Conservation (phyloP, 257 asterid species). For the Nicotiana attenuata region DNA sequence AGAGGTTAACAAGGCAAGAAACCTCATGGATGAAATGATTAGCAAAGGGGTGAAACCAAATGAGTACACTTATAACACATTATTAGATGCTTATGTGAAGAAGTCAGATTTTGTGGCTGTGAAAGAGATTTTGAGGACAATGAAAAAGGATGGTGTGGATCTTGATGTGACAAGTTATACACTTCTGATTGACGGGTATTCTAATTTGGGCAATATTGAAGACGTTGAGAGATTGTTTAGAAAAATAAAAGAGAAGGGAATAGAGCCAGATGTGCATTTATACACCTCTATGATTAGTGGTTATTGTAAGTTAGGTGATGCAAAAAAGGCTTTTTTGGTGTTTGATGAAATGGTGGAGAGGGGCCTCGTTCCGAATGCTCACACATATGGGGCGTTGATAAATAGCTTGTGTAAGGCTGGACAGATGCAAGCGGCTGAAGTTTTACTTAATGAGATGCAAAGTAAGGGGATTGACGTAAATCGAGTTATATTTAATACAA, state of each 20-base stretch:
- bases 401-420: constrained; percentile 68
- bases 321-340: constrained; percentile 52
- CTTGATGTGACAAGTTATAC: constrained; percentile 64
- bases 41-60: constrained; percentile 58
- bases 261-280: constrained; percentile 45
- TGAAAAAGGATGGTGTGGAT: constrained; percentile 57
- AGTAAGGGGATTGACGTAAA: constrained; percentile 56
- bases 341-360: constrained; percentile 65
- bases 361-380: constrained; percentile 62
- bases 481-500: constrained; percentile 59
- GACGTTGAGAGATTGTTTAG: constrained; percentile 61
- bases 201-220: constrained; percentile 28
- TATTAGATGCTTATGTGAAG: constrained; percentile 58
- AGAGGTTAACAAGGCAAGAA: constrained; percentile 47
- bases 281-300: constrained; percentile 62
- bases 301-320: constrained; percentile 37
- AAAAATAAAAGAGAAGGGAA: constrained; percentile 49
- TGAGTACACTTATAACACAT: constrained; percentile 56
- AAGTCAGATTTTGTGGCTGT: constrained; percentile 41
- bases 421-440: constrained; percentile 56
- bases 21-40: constrained; percentile 47
- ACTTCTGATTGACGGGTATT: constrained; percentile 42
- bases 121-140: constrained; percentile 36
- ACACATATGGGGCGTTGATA: constrained; percentile 69
- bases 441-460: constrained; percentile 76